Percentiles rank a stretch among this genome's conserved stretches.
Conservation (phyloP, 2,329 filamentous ascomycete genomes). For the Claviceps maximensis region DNA sequence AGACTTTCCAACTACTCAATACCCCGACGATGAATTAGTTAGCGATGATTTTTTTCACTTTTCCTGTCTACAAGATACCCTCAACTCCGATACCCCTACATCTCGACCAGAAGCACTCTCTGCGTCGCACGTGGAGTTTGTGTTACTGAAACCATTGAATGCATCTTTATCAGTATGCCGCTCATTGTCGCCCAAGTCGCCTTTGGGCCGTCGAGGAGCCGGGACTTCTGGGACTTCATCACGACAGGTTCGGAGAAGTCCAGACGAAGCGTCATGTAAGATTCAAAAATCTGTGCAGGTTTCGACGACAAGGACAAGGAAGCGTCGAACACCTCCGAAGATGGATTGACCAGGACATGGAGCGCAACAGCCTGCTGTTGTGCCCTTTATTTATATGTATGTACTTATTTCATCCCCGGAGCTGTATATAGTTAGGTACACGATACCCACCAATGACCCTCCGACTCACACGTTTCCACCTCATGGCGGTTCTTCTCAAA, state of each 20-base stretch:
- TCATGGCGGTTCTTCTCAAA: no score
- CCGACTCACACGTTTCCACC: not conserved
- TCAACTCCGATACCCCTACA: constrained; percentile 31
- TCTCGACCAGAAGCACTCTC: constrained; percentile 24
- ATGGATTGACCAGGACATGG: constrained; percentile 25
- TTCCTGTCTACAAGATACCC: constrained; percentile 18
- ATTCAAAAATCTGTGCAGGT: constrained; percentile 35
- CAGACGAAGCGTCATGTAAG: constrained; percentile 31
- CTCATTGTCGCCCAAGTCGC: constrained; percentile 23
- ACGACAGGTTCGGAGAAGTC: constrained; percentile 28
- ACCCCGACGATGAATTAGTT: constrained; percentile 25
- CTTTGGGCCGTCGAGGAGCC: constrained; percentile 16
- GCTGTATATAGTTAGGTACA: constrained; percentile 25
- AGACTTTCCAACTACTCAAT: constrained; percentile 23
- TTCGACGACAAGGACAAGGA: constrained; percentile 23
- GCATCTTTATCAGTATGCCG: constrained; percentile 19
- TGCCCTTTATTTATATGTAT: constrained; percentile 24
- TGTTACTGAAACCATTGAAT: constrained; percentile 18
- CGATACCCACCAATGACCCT: not conserved
- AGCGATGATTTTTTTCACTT: constrained; percentile 12
- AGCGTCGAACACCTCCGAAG: constrained; percentile 27
- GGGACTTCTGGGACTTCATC: constrained; percentile 10
- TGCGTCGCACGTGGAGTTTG: constrained; percentile 25
- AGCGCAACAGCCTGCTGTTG: constrained; percentile 20
- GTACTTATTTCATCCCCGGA: constrained; percentile 11